These are phyloP conservation scores for Scedosporium apiospermum DNA, from an alignment of 2,329 filamentous ascomycete species.

Conservation along the genomic window DNA sequence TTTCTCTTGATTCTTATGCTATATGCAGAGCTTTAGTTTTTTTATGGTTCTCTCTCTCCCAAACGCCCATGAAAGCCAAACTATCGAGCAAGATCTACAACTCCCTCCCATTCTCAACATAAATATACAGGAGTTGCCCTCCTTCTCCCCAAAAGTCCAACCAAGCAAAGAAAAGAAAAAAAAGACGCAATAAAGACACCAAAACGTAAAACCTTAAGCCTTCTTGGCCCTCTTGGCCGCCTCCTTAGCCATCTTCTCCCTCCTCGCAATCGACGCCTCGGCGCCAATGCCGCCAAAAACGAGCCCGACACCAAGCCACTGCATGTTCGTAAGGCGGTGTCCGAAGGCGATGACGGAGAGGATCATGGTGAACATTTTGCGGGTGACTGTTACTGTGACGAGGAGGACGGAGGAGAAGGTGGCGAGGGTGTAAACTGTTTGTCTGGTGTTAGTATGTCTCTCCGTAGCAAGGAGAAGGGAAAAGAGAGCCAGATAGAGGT, in stretches of 20 bases:
- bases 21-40: no score
- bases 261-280: conserved; percentile 70
- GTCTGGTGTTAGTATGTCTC: conserved; percentile 12
- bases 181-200: no score
- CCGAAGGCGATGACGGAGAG: conserved; percentile 92
- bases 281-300: conserved; percentile 95
- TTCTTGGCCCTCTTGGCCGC: conserved; percentile 39
- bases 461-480: not conserved
- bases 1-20: no score
- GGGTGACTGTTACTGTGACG: conserved; percentile 91
- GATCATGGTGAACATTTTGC: conserved; percentile 99
- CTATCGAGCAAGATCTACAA: no score
- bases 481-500: not conserved
- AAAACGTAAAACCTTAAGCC: conserved; percentile 16
- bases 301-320: conserved; percentile 85
- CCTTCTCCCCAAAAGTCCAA: no score
- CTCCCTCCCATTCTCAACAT: no score
- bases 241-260: conserved; percentile 77
- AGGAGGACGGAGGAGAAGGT: conserved; percentile 87
- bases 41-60: no score
- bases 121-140: no score
- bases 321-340: conserved; percentile 75
- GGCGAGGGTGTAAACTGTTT: conserved; percentile 73
- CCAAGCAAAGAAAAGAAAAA: no score
- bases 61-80: no score